Conservation (phyloP, 164 flowering plant genomes). For the Sextonia rubra region DNA sequence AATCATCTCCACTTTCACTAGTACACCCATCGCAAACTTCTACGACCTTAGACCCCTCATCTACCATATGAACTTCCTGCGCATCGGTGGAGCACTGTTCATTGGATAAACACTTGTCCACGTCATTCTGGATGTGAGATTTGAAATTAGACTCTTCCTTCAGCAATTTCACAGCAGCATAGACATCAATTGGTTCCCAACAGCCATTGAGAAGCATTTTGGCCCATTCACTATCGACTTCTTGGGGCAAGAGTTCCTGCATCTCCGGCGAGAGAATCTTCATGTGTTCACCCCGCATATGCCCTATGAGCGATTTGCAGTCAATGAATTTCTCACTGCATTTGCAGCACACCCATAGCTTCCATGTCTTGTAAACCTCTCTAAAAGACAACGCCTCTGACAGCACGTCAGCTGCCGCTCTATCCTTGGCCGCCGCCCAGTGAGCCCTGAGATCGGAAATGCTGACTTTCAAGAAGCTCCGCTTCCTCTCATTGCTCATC, state of each 20-base stretch:
- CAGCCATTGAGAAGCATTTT: conserved; percentile 72
- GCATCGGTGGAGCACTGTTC: conserved; percentile 35
- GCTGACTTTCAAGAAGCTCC: conserved; percentile 49
- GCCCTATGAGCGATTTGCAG: conserved; percentile 56
- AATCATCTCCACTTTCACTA: conserved; percentile 22
- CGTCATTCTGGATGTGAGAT: conserved; percentile 21
- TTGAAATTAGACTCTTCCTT: conserved; percentile 38
- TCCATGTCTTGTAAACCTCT: conserved; percentile 60
- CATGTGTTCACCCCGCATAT: conserved; percentile 80
- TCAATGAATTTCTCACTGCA: conserved; percentile 70
- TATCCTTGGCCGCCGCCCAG: conserved; percentile 53
- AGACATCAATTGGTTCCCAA: conserved; percentile 83
- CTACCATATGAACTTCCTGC: conserved; percentile 23
- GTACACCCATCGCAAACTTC: conserved; percentile 26
- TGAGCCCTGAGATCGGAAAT: conserved; percentile 51
- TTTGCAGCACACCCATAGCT: conserved; percentile 74
- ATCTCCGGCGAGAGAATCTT: conserved; percentile 57
- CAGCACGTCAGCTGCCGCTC: conserved; percentile 45
- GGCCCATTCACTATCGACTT: conserved; percentile 63
- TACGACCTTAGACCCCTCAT: conserved; percentile 14
- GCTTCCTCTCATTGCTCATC: conserved; percentile 54
- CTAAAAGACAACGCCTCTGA: conserved; percentile 64
- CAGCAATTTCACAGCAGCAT: conserved; percentile 62
- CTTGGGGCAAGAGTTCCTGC: conserved; percentile 63
- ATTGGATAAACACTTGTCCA: conserved; percentile 28